These are phyloP conservation scores for Hygrocybe coccinea DNA, from an alignment of 768 basidiomycete genomes.

Conservation along the genomic window DNA sequence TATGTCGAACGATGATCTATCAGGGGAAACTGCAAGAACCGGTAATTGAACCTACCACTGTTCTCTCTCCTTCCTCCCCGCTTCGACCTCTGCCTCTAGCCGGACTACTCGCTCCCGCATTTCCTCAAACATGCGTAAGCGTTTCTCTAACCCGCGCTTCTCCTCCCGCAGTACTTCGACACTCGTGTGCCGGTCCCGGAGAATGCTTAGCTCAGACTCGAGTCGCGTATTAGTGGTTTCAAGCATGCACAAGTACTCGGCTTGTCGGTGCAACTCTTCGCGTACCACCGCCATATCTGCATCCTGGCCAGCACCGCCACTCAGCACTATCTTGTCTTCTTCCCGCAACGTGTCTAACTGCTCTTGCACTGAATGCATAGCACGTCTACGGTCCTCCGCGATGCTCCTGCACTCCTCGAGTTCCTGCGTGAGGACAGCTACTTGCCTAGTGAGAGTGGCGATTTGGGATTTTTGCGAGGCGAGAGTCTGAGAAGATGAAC, in stretches of 20 bases:
- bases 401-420: conserved; percentile 38
- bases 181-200: conserved; percentile 54
- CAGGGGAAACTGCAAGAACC: conserved; percentile 4
- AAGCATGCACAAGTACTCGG: conserved; percentile 52
- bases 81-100: conserved; percentile 64
- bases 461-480: conserved; percentile 50
- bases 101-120: conserved; percentile 50
- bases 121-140: conserved; percentile 49
- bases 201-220: conserved; percentile 45
- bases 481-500: conserved; percentile 45
- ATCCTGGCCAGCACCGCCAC: conserved; percentile 35
- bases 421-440: conserved; percentile 45
- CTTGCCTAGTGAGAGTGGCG: conserved; percentile 43
- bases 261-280: conserved; percentile 65
- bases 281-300: conserved; percentile 60
- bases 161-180: conserved; percentile 72
- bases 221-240: conserved; percentile 57
- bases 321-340: conserved; percentile 27
- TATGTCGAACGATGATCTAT: background rate
- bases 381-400: conserved; percentile 38
- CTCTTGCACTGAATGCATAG: conserved; percentile 42
- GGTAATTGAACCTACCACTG: conserved; percentile 43
- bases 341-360: conserved; percentile 43
- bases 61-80: conserved; percentile 50
- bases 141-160: conserved; percentile 66